phyloP scores from a whole-genome alignment of 208 protist genomes.

The Trypanosoma avium region DNA sequence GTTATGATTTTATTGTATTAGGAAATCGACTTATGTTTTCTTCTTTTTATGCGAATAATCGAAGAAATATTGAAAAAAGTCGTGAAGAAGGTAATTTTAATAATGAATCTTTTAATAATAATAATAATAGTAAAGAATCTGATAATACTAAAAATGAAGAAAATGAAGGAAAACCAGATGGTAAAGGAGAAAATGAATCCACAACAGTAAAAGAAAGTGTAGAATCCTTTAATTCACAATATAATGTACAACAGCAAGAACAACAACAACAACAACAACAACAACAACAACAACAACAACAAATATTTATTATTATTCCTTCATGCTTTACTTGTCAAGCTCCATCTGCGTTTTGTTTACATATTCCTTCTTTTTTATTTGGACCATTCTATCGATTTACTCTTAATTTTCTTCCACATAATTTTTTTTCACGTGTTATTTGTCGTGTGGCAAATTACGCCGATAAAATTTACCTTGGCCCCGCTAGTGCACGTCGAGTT shows the following conservation, averaged over 20 bases:
- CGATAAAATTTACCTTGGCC: slow-evolving; percentile 58
- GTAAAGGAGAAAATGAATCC: not conserved
- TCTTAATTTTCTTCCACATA: slow-evolving; percentile 65
- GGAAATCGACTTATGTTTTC: slow-evolving; percentile 45
- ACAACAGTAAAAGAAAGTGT: not conserved
- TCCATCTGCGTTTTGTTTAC: slow-evolving; percentile 51
- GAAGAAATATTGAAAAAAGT: not conserved
- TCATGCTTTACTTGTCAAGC: slow-evolving; percentile 42
- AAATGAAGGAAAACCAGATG: not conserved
- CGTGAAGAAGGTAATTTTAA: not conserved
- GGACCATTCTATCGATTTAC: slow-evolving; percentile 84
- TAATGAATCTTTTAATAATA: not conserved
- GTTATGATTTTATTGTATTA: slow-evolving; percentile 40
- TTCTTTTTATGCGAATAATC: slow-evolving; percentile 4
- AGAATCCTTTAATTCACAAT: too few species aligned
- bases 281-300: slow-evolving; percentile 1
- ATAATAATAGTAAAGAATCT: not conserved
- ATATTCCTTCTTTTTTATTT: slow-evolving; percentile 60
- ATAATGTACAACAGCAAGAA: not conserved
- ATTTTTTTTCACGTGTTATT: slow-evolving; percentile 76
- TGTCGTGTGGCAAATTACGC: slow-evolving; percentile 46
- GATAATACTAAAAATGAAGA: not conserved
- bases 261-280: not conserved
- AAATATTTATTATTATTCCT: slow-evolving; percentile 72
- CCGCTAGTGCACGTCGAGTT: slow-evolving; percentile 19